Conservation (phyloP, 176 grass and related monocot genomes). For the Raddia guianensis region DNA sequence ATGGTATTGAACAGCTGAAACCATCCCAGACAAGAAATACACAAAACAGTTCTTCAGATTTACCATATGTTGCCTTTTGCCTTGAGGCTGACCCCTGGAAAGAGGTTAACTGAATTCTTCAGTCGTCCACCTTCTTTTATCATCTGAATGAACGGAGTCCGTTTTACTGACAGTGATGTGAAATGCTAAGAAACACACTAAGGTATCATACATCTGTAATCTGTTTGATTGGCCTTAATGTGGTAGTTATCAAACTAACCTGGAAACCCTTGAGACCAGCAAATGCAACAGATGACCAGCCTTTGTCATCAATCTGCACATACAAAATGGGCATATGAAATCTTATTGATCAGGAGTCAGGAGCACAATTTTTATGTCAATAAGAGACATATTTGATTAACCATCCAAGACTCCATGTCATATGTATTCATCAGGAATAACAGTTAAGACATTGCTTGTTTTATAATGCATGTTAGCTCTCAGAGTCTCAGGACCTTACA, state of each 20-base stretch:
- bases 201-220: constrained; percentile 20
- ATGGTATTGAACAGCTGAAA: not conserved
- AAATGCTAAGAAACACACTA: constrained; percentile 3
- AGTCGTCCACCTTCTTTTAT: constrained; percentile 66
- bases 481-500: not conserved
- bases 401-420: not conserved
- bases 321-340: constrained; percentile 28
- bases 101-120: constrained; percentile 50
- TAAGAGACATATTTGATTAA: constrained; percentile 7
- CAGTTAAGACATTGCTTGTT: not conserved
- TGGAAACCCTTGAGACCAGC: constrained; percentile 75
- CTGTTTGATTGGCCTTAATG: not conserved
- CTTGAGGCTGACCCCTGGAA: constrained; percentile 65
- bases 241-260: constrained; percentile 53
- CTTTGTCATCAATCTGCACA: constrained; percentile 64
- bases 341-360: not conserved
- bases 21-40: constrained; percentile 10
- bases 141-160: constrained; percentile 36
- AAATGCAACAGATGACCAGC: constrained; percentile 70
- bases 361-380: not conserved
- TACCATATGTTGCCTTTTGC: constrained; percentile 72
- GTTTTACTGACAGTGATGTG: constrained; percentile 11
- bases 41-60: constrained; percentile 35
- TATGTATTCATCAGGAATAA: not conserved
- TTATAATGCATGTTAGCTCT: not conserved